Base-by-base conservation (phyloP, 768 basidiomycete species). In the Trametes cubensis region DNA sequence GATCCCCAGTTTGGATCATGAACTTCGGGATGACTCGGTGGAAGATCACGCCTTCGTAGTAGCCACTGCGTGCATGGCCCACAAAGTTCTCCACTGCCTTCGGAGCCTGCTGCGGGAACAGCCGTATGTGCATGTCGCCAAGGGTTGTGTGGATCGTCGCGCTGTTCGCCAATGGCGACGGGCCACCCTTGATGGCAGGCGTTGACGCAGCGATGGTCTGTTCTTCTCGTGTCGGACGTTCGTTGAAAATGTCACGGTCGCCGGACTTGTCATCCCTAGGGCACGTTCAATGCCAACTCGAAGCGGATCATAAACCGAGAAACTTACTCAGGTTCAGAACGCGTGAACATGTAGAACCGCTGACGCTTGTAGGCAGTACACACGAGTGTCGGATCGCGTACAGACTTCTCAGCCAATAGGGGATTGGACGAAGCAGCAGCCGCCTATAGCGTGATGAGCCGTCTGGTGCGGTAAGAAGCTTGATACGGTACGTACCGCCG, bases 21-120 rank as follows among this genome's bases (percentile, higher is more conserved):
- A 99, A 99, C 77, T 99, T 98, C 63, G 93, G 85, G 72, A 99
- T 99, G 65, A 98, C 92, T 60, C 97, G 90, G 74, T 99, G 97
- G 81, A 98, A 98, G 70, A 98, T 85, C 60, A 97, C 80, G 14
- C 89, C 88, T 72, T 99, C 96, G 70, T 90, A 98, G 77, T 90
- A 98, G 2, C 92, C 87, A 66, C 88, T 92, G 67, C 91, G 81
- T 17, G 92, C 85, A 68, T 95, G 93, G 1, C 93, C 94, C 23
- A 95, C 90, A 75, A 99, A 98, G 78, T 98, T 99, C 77, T 99
- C 97, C 41, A 99, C 96, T 0, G 97, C 85, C 75, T 91, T 97
- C 3, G 97, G 97, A 5, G 92, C 91, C 58, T 93, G 87, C 65
- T 92, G 84, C 0, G 97, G 97, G 85, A 94, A 98, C 45, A 95